These are phyloP conservation scores for Pyricularia pennisetigena DNA, from an alignment of 2,329 filamentous ascomycete genomes.

Conservation along the genomic window DNA sequence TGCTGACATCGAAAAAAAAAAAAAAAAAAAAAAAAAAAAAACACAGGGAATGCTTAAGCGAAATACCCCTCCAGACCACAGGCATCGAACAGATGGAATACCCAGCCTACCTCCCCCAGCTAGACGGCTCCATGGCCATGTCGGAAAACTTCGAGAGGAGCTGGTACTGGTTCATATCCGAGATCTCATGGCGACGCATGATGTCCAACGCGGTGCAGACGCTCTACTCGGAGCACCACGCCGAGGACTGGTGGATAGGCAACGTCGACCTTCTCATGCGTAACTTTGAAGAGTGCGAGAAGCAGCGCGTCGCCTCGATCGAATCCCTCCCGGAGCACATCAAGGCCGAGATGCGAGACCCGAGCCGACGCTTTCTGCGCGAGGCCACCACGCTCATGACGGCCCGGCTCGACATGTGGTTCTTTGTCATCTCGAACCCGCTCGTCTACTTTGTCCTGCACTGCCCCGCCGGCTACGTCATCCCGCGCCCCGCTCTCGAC, in stretches of 20 bases:
- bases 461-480: background rate
- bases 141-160: background rate
- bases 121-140: background rate
- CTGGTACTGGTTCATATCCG: background rate
- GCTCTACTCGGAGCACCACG: background rate
- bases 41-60: background rate
- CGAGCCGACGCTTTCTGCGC: background rate
- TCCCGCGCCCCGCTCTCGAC: background rate
- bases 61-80: background rate
- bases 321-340: background rate
- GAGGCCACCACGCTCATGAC: background rate
- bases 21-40: no score
- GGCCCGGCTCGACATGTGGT: background rate
- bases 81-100: background rate
- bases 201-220: background rate
- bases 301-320: background rate
- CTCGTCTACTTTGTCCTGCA: background rate
- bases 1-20: no score
- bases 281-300: background rate
- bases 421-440: background rate
- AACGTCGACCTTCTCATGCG: background rate
- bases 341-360: background rate
- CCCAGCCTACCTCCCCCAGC: background rate
- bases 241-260: background rate
- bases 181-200: background rate